Base-by-base conservation (phyloP, 768 basidiomycete species). In the Heimioporus sp. region DNA sequence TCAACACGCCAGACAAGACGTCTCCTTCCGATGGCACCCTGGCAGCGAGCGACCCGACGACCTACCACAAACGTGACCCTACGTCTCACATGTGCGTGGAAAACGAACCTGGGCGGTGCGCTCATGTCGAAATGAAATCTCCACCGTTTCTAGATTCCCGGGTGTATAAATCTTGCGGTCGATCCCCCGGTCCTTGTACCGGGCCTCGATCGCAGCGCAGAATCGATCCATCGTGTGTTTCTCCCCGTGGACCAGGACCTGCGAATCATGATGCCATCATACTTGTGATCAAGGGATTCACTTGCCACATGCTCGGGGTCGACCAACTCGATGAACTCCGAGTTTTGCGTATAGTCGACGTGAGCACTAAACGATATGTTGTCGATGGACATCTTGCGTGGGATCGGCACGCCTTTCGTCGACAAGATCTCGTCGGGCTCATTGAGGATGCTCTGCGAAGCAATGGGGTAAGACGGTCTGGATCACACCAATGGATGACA, bases 301-400 rank as follows among this genome's bases (percentile, higher is more conserved):
- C 85, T 66, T 68, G 90, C 93, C 50, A 94, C 86, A 71, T 94
- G 92, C 58, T 92, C 89, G 10, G 93, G 87, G 56, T 87, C 89
- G 57, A 98, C 85, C 38, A 82, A 76, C 63, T 97, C 92, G 57
- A 99, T 98, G 69, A 96, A 99, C 62, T 92, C 91, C 4, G 90
- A 86, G 67, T 99, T 99, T 62, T 98, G 96, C 15, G 90, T 80
- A 60, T 90, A 96, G 65, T 98, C 95, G 57, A 98, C 96, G 65
- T 98, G 95, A 0, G 96, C 95, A 49, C 90, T 90, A 71, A 98
- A 98, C 3, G 96, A 96, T 55, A 99, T 88, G 56, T 91, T 86
- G 58, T 96, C 90, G 62, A 98, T 90, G 0, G 95, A 93, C 56
- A 95, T 78, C 61, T 90, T 90, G 54, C 93, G 77, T 21, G 84